These are phyloP conservation scores for Magnolia officinalis DNA, from an alignment of 164 flowering plant species.

Conservation along the genomic window DNA sequence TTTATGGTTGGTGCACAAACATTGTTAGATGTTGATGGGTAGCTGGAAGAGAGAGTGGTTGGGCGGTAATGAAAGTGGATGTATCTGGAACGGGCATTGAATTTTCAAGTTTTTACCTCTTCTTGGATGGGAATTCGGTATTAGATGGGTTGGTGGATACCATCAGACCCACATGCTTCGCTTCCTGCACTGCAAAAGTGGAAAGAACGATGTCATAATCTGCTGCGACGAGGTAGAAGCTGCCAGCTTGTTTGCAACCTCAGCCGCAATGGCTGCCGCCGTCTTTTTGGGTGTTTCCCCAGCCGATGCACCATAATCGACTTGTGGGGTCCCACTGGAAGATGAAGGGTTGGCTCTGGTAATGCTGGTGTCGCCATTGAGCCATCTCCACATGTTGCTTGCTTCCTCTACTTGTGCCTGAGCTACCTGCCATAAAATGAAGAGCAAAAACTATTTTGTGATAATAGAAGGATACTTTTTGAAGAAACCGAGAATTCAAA, in stretches of 20 bases:
- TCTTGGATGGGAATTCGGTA: conserved; percentile 27
- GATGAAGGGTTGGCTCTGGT: conserved; percentile 33
- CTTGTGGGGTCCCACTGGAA: conserved; percentile 15
- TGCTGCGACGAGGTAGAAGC: conserved; percentile 83
- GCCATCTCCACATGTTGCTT: conserved; percentile 50
- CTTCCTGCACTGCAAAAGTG: conserved; percentile 85
- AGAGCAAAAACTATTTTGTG: neutral
- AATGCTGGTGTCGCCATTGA: conserved; percentile 51
- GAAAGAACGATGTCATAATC: conserved; percentile 88
- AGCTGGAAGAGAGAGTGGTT: conserved; percentile 24
- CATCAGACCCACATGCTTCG: conserved; percentile 55
- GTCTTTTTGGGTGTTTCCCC: conserved; percentile 49
- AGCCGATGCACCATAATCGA: conserved; percentile 30
- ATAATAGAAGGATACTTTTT: no score
- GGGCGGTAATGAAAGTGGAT: conserved; percentile 34
- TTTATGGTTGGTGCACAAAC: conserved; percentile 35
- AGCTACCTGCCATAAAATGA: conserved; percentile 50
- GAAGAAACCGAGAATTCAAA: neutral
- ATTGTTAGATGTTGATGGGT: conserved; percentile 53
- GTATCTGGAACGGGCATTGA: conserved; percentile 39
- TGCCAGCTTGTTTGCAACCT: conserved; percentile 87
- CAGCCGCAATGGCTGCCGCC: conserved; percentile 86
- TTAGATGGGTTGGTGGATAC: conserved; percentile 32
- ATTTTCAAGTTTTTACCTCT: conserved; percentile 39
- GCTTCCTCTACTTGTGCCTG: conserved; percentile 74